A percentile compares a stretch with the other conserved stretches of the same genome.
These are phyloP conservation scores for Tolypocladium ovalisporum DNA, from an alignment of 2,329 filamentous ascomycete species.

Conservation along the genomic window DNA sequence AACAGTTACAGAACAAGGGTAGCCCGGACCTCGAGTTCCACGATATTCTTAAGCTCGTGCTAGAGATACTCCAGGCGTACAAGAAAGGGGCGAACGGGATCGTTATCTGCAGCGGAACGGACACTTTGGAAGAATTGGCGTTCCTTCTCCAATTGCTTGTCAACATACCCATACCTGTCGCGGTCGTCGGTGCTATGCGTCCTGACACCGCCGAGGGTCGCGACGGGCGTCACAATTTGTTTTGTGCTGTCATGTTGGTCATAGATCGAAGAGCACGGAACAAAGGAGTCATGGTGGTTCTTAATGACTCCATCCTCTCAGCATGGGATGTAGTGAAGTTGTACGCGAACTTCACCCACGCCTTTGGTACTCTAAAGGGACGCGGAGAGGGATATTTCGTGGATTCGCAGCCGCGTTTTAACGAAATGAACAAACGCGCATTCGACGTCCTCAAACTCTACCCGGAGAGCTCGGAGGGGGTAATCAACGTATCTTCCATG, in stretches of 20 bases:
- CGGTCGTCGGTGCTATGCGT: background rate
- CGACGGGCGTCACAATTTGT: background rate
- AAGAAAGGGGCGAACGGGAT: background rate
- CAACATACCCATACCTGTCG: background rate
- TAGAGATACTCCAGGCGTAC: no score
- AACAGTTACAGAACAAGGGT: background rate
- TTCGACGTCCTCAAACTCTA: background rate
- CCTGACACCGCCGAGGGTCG: background rate
- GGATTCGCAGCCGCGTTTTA: background rate
- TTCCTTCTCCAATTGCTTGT: background rate
- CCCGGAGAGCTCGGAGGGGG: no score
- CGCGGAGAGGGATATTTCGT: background rate
- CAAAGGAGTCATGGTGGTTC: background rate
- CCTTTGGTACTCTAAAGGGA: background rate
- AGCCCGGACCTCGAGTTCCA: background rate
- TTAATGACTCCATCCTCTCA: background rate
- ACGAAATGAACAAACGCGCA: background rate
- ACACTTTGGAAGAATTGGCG: background rate
- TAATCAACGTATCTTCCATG: background rate
- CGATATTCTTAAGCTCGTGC: background rate
- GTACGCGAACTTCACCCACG: background rate
- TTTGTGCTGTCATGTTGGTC: background rate
- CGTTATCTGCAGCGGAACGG: background rate
- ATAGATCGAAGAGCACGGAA: background rate
- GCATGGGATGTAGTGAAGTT: background rate